Evolutionary conservation across 2,329 filamentous ascomycete species (phyloP).

Genomic region (Periconia digitata): DNA sequence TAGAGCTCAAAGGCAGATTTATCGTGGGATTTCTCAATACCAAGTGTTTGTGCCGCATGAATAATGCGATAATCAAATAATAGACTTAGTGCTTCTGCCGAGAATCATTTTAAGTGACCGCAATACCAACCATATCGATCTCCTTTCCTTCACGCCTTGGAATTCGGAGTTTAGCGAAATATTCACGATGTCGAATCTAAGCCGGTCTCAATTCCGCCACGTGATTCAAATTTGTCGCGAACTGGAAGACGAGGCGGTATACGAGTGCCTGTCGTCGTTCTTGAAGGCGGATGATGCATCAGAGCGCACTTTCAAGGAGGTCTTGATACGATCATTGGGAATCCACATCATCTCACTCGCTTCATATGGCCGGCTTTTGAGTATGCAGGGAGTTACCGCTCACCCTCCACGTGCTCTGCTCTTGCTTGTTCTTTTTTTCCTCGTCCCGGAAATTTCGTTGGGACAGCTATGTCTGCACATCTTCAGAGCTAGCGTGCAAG

Average conservation of each 20-base stretch:
- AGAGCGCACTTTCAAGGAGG: background rate
- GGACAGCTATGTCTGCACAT: no score
- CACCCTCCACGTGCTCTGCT: background rate
- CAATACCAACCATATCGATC: no score
- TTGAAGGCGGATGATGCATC: background rate
- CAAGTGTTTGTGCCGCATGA: no score
- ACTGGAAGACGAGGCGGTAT: background rate
- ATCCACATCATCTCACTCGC: background rate
- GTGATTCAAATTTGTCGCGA: background rate
- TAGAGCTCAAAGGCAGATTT: no score
- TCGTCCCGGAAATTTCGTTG: background rate
- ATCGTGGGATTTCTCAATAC: no score
- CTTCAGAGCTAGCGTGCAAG: no score
- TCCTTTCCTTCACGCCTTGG: no score
- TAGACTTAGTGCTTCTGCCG: no score
- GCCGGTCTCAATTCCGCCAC: slow-evolving; percentile 3
- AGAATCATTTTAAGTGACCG: no score
- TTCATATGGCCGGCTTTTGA: slow-evolving; percentile 2
- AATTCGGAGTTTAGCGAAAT: no score
- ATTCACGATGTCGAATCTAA: no score
- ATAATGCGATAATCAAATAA: no score
- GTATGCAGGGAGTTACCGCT: slow-evolving; percentile 1
- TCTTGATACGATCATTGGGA: background rate
- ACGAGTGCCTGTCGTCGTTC: background rate
- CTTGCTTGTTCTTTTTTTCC: background rate